phyloP scores from a whole-genome alignment of 495 filamentous ascomycete species.

The Diplogelasinospora grovesii region DNA sequence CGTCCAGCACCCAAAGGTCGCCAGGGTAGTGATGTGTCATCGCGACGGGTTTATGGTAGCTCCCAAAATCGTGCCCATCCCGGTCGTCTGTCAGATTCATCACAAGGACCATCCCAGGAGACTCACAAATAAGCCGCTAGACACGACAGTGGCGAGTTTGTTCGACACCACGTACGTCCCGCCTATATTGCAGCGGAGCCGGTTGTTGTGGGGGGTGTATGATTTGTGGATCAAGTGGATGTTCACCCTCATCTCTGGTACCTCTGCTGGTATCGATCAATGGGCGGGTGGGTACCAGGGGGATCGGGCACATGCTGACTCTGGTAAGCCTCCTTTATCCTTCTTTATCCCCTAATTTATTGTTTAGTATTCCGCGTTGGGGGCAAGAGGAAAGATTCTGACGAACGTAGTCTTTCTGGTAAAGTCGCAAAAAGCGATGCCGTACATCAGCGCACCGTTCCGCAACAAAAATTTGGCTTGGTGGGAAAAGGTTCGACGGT shows the following conservation, averaged over 20 bases:
- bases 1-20: slow-evolving; percentile 23
- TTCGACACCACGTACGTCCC: slow-evolving; percentile 43
- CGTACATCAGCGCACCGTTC: slow-evolving; percentile 31
- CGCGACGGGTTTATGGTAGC: slow-evolving; percentile 30
- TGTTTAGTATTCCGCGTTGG: too few species aligned
- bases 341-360: too few species aligned
- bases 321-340: slow-evolving; percentile 2
- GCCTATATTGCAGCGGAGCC: slow-evolving; percentile 22
- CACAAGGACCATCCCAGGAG: background rate
- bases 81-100: slow-evolving; percentile 1
- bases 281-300: slow-evolving; percentile 27
- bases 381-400: slow-evolving; percentile 1
- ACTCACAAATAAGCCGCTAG: slow-evolving; percentile 31
- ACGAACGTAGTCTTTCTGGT: slow-evolving; percentile 18
- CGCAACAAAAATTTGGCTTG: slow-evolving; percentile 16
- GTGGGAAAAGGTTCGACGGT: slow-evolving; percentile 4
- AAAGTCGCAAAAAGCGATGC: slow-evolving; percentile 31
- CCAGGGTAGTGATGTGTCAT: slow-evolving; percentile 30
- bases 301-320: slow-evolving; percentile 9
- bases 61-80: slow-evolving; percentile 23
- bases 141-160: slow-evolving; percentile 33
- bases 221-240: slow-evolving; percentile 26
- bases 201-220: slow-evolving; percentile 29
- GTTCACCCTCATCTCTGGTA: slow-evolving; percentile 28
- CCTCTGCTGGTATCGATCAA: slow-evolving; percentile 28